Conservation (phyloP, 225 moss, liverwort and hornwort genomes). For the Thuidium tamariscinum region DNA sequence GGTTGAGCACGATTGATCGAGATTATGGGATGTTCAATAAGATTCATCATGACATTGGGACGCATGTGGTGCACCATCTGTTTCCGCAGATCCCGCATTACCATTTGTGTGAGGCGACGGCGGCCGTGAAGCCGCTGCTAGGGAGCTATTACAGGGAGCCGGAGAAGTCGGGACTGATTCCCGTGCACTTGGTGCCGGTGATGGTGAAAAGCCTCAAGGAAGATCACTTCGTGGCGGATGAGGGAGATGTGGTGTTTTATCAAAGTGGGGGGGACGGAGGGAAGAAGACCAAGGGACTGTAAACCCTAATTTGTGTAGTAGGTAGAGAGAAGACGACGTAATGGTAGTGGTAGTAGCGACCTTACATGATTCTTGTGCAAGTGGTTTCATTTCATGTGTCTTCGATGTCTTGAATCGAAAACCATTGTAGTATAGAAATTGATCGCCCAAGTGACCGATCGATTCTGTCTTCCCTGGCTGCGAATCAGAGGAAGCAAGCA, state of each 20-base stretch:
- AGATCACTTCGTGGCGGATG: slow-evolving; percentile 43
- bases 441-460: not conserved
- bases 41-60: slow-evolving; percentile 57
- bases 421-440: not conserved
- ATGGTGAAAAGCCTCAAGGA: slow-evolving; percentile 33
- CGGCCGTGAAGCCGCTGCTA: slow-evolving; percentile 40
- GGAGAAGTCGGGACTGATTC: slow-evolving; percentile 26
- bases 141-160: slow-evolving; percentile 49
- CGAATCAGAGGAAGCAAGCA: not conserved
- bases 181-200: slow-evolving; percentile 24
- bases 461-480: not conserved
- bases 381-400: not conserved
- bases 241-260: slow-evolving; percentile 48
- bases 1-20: slow-evolving; percentile 51
- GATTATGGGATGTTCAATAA: slow-evolving; percentile 49
- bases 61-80: slow-evolving; percentile 57
- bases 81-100: slow-evolving; percentile 60
- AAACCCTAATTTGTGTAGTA: not conserved
- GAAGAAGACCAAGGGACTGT: not conserved
- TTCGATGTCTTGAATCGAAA: not conserved
- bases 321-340: too few species aligned
- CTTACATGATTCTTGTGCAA: not conserved
- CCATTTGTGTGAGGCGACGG: slow-evolving; percentile 40
- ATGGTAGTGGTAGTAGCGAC: not conserved
- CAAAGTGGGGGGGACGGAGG: not conserved